phyloP scores from a whole-genome alignment of 2,329 filamentous ascomycete species.

The Penicillium crustosum region DNA sequence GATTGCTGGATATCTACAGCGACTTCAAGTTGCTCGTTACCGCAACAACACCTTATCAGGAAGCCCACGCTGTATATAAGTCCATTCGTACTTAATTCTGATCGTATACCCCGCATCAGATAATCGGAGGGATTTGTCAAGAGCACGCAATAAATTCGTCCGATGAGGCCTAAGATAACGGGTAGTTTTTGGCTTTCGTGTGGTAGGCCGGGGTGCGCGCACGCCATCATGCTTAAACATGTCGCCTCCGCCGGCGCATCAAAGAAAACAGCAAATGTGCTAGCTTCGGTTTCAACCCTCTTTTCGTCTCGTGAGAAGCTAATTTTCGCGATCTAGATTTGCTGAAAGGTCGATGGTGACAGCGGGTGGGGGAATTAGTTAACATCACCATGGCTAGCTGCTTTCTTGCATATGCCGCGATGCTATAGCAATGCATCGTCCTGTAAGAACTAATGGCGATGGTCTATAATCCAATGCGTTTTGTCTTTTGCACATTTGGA shows the following conservation, averaged over 20 bases:
- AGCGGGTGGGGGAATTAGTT: conserved; percentile 17
- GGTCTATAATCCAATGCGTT: too few relatives aligned
- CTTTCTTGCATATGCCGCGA: not conserved
- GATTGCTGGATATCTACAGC: not conserved
- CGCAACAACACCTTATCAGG: not conserved
- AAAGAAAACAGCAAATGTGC: not conserved
- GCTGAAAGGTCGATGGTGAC: conserved; percentile 17
- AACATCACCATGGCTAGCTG: not conserved
- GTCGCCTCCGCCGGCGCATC: conserved; percentile 8
- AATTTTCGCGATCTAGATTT: not conserved
- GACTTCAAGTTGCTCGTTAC: not conserved
- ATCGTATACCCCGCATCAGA: not conserved
- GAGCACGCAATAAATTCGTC: conserved; percentile 27
- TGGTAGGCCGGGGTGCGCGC: conserved; percentile 11
- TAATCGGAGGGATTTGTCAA: conserved; percentile 14
- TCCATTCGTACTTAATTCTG: not conserved
- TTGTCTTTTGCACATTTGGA: not conserved
- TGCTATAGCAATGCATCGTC: not conserved
- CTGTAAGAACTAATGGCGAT: not conserved
- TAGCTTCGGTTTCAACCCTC: not conserved
- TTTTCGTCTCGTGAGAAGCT: not conserved
- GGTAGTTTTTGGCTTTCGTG: conserved; percentile 5
- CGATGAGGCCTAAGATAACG: conserved; percentile 14
- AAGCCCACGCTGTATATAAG: not conserved
- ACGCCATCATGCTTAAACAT: conserved; percentile 26